Base-by-base conservation (phyloP, 768 basidiomycete genomes). In the Imleria badia region DNA sequence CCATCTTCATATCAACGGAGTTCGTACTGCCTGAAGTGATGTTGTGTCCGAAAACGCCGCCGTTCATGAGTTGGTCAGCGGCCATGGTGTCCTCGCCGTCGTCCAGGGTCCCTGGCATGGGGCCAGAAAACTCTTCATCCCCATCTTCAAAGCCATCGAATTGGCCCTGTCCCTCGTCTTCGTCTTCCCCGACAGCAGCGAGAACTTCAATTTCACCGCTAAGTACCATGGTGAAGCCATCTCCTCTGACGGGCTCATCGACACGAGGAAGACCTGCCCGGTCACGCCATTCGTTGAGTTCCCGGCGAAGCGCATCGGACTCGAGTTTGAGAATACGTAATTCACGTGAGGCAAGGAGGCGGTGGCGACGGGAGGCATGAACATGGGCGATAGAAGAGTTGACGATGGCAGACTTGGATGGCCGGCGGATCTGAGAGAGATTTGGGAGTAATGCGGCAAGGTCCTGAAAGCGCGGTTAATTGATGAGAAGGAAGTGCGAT, bases 391-490 rank as follows among this genome's bases (percentile, higher is more conserved):
- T 97, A 42, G 89, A 91, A 33, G 90, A 93, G 73, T 97, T 97
- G 72, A 99, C 95, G 71, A 98, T 98, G 56, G 91, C 89, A 5
- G 91, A 91, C 75, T 99, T 99, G 69, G 91, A 94, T 1, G 97
- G 97, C 30, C 96, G 86, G 59, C 94, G 87, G 71, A 94, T 89
- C 66, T 91, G 83, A 12, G 89, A 89, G 52, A 97, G 85, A 67
- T 94, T 91, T 46, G 96, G 93, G 19, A 98, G 85, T 36, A 97
- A 81, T 8, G 86, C 84, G 55, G 96, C 96, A 45, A 98, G 89
- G 64, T 94, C 91, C 91, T 93, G 45, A 31, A 56, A 45, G 45
- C 35, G 52, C 42, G 44, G 19, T 61, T 60, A 55, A 62, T 62
- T 45, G 50, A 61, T 57, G 34, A 46, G 48, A 34, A 51, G 36